These are phyloP conservation scores for Carex cristatella DNA, from an alignment of 176 grass and related monocot species.

Conservation along the genomic window DNA sequence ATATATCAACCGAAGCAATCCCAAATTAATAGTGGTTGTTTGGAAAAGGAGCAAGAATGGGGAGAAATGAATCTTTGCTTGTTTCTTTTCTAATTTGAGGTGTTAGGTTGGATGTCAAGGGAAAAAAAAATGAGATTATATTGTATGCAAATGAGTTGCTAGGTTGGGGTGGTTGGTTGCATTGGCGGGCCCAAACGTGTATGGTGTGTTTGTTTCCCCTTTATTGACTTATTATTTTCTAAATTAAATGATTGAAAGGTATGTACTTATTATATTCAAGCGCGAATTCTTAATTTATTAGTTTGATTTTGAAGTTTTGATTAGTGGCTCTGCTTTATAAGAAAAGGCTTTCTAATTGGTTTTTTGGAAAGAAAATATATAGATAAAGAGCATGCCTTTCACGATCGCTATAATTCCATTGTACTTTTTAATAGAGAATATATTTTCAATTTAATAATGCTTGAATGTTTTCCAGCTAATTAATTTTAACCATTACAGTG, in stretches of 20 bases:
- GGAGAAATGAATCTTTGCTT: conserved; percentile 2
- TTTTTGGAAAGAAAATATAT: background rate
- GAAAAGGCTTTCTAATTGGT: background rate
- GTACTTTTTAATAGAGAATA: background rate
- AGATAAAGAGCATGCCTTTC: background rate
- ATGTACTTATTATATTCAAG: too few relatives aligned
- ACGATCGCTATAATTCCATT: background rate
- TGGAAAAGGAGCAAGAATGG: background rate
- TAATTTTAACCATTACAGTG: background rate
- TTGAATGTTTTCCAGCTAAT: background rate
- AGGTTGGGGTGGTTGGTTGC: background rate
- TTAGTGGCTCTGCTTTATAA: background rate
- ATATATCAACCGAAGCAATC: background rate
- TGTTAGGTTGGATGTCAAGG: background rate
- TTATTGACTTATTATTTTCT: conserved; percentile 8
- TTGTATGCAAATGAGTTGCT: background rate
- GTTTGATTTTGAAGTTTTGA: background rate
- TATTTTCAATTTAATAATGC: background rate
- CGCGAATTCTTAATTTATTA: background rate
- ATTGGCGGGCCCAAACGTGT: conserved; percentile 1
- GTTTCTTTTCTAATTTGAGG: background rate
- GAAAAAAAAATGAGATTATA: background rate
- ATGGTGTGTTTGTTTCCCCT: background rate
- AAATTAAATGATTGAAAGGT: background rate
- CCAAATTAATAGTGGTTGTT: background rate